Percentiles rank a stretch among this genome's conserved stretches.
phyloP scores from a whole-genome alignment of 2,329 filamentous ascomycete species.

The Aspergillus japonicus region DNA sequence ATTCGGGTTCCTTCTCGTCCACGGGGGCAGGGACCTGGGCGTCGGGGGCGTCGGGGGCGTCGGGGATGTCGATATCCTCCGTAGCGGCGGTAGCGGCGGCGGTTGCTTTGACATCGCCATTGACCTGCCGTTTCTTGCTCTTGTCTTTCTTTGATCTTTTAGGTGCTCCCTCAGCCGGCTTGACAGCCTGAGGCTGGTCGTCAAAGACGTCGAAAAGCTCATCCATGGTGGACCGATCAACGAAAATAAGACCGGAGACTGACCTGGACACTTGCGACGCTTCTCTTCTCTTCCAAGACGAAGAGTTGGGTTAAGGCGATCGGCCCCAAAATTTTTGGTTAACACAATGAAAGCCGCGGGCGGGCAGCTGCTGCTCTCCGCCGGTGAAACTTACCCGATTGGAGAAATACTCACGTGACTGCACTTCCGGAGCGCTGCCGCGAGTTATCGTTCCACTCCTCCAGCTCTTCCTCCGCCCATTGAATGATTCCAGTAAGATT shows the following conservation, averaged over 20 bases:
- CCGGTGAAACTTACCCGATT: conserved; percentile 22
- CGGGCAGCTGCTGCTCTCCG: conserved; percentile 10
- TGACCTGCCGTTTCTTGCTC: conserved; percentile 83
- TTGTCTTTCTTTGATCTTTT: conserved; percentile 55
- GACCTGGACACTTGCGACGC: conserved; percentile 17
- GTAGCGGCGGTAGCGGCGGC: conserved; percentile 33
- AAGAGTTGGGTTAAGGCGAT: conserved; percentile 10
- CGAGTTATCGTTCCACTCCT: conserved; percentile 21
- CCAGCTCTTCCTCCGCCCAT: conserved; percentile 20
- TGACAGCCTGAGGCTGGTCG: conserved; percentile 56
- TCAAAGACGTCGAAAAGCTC: conserved; percentile 83
- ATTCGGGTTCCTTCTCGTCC: conserved; percentile 18
- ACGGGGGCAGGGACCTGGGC: neutral
- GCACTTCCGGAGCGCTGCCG: conserved; percentile 9
- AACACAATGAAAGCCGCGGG: conserved; percentile 27
- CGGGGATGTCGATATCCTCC: conserved; percentile 24
- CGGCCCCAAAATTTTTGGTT: conserved; percentile 36
- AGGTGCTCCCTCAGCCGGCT: conserved; percentile 29
- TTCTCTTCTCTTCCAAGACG: conserved; percentile 15
- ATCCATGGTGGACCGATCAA: conserved; percentile 56
- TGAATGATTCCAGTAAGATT: conserved; percentile 12
- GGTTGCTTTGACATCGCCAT: conserved; percentile 68
- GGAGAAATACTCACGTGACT: conserved; percentile 13
- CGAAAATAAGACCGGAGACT: conserved; percentile 15
- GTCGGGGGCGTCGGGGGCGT: conserved; percentile 18